phyloP scores from a whole-genome alignment of 2,329 filamentous ascomycete species.

The Zasmidium angulare region DNA sequence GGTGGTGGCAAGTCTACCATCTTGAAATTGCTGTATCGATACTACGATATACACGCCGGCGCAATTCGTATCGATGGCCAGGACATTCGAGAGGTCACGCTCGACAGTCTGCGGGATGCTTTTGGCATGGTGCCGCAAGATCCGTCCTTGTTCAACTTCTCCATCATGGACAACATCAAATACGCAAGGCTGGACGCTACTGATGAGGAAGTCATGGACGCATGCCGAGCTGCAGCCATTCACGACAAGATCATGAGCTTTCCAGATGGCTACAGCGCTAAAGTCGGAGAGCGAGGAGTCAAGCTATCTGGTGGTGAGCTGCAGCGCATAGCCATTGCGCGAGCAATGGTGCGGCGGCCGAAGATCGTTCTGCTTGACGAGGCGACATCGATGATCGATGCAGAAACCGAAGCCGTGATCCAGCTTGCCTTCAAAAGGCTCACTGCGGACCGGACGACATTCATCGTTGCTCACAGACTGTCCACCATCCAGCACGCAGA shows the following conservation, averaged over 20 bases:
- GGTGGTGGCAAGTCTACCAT: slow-evolving; percentile 64
- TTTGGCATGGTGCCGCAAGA: slow-evolving; percentile 67
- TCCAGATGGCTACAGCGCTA: slow-evolving; percentile 67
- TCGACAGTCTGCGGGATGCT: slow-evolving; percentile 57
- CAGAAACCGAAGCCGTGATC: slow-evolving; percentile 55
- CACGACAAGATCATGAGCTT: slow-evolving; percentile 65
- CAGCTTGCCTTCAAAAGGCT: slow-evolving; percentile 59
- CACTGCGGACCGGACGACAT: slow-evolving; percentile 64
- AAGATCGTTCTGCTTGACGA: slow-evolving; percentile 71
- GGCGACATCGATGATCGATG: slow-evolving; percentile 68
- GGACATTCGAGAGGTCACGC: slow-evolving; percentile 59
- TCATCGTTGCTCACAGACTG: slow-evolving; percentile 76
- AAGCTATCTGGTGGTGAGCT: slow-evolving; percentile 82
- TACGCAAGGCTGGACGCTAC: slow-evolving; percentile 64
- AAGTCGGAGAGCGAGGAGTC: slow-evolving; percentile 74
- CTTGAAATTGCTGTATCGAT: slow-evolving; percentile 60
- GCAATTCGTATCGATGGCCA: slow-evolving; percentile 59
- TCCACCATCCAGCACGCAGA: slow-evolving; percentile 77
- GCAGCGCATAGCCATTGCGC: slow-evolving; percentile 76
- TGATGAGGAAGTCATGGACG: slow-evolving; percentile 59
- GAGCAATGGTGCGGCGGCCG: slow-evolving; percentile 67
- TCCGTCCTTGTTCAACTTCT: slow-evolving; percentile 63
- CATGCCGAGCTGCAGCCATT: slow-evolving; percentile 61
- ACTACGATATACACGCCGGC: slow-evolving; percentile 59
- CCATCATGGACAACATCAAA: slow-evolving; percentile 63